These are phyloP conservation scores for Mrakia hoshinonis DNA, from an alignment of 768 basidiomycete species.

Conservation along the genomic window DNA sequence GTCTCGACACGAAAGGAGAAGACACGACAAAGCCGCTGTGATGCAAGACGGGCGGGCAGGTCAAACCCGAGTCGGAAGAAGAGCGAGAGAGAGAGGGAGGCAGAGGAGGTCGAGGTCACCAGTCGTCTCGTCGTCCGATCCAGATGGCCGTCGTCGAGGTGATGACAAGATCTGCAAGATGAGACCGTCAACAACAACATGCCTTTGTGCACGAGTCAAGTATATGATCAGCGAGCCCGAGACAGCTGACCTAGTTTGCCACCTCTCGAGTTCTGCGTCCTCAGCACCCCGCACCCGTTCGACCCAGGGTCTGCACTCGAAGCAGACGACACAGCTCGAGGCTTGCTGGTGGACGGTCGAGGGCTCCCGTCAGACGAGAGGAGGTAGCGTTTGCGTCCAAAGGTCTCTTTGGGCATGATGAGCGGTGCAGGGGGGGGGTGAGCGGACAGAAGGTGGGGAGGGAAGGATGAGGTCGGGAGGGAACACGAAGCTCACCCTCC, in stretches of 20 bases:
- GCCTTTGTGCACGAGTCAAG: too few relatives aligned
- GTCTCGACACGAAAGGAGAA: conserved; percentile 13
- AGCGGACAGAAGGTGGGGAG: too few relatives aligned
- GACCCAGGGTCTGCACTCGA: background rate
- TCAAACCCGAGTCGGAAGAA: background rate
- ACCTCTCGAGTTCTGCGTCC: background rate
- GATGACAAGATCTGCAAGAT: conserved; percentile 1
- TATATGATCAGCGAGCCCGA: background rate
- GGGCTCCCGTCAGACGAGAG: too few relatives aligned
- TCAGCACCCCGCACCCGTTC: conserved; percentile 1
- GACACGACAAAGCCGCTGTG: conserved; percentile 3
- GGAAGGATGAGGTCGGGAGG: too few relatives aligned
- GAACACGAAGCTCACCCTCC: too few relatives aligned
- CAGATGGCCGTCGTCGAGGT: conserved; percentile 6
- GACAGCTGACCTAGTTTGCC: background rate
- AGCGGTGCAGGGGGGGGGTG: too few relatives aligned
- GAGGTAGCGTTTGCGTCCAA: too few relatives aligned
- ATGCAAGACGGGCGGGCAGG: background rate
- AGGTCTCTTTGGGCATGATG: too few relatives aligned
- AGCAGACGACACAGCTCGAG: background rate
- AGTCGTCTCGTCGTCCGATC: conserved; percentile 4
- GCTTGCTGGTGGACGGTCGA: too few relatives aligned
- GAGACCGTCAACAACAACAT: background rate
- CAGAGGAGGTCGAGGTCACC: background rate
- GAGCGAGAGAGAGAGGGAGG: background rate